Percentiles rank a stretch among this genome's conserved stretches.
These are phyloP conservation scores for Malassezia caprae DNA, from an alignment of 1,284 basidiomycete species.

Conservation along the genomic window DNA sequence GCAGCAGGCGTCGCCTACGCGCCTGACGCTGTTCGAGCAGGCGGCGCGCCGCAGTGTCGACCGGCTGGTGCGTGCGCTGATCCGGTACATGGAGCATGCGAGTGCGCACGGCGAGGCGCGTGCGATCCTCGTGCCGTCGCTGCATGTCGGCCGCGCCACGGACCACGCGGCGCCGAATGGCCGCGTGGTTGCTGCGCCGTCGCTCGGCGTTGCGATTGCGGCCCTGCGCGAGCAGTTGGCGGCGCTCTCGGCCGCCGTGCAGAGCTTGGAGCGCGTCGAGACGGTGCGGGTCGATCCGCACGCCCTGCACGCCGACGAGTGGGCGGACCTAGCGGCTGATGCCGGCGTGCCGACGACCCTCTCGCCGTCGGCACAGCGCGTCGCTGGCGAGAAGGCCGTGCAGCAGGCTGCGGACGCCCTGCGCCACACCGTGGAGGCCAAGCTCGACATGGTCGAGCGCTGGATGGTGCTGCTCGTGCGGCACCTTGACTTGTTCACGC, in stretches of 20 bases:
- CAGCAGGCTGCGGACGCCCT: slow-evolving; percentile 40
- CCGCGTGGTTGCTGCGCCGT: slow-evolving; percentile 54
- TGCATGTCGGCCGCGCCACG: slow-evolving; percentile 17
- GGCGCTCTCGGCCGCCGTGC: slow-evolving; percentile 58
- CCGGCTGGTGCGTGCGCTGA: slow-evolving; percentile 25
- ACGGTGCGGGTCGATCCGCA: slow-evolving; percentile 64
- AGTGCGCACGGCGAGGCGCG: slow-evolving; percentile 19
- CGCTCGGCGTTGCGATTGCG: slow-evolving; percentile 64
- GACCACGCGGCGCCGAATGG: slow-evolving; percentile 52
- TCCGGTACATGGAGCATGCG: slow-evolving; percentile 37
- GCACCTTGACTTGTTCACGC: slow-evolving; percentile 55
- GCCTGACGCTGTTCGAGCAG: slow-evolving; percentile 26
- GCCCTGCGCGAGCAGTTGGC: slow-evolving; percentile 57
- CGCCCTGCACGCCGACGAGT: slow-evolving; percentile 61
- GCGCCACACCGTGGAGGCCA: slow-evolving; percentile 52
- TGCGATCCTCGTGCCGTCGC: slow-evolving; percentile 27
- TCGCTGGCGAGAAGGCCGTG: slow-evolving; percentile 18
- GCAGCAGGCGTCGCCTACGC: slow-evolving; percentile 13
- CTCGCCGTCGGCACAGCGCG: neutral
- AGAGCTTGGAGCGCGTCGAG: slow-evolving; percentile 60
- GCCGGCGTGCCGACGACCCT: neutral
- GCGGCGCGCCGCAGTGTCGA: slow-evolving; percentile 22
- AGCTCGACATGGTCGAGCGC: slow-evolving; percentile 68
- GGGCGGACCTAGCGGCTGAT: slow-evolving; percentile 54
- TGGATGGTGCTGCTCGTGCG: slow-evolving; percentile 73